A percentile compares a stretch with the other conserved stretches of the same genome.
Evolutionary conservation across 768 basidiomycete genomes (phyloP).

Genomic region (Phlebiopsis flavidoalba): DNA sequence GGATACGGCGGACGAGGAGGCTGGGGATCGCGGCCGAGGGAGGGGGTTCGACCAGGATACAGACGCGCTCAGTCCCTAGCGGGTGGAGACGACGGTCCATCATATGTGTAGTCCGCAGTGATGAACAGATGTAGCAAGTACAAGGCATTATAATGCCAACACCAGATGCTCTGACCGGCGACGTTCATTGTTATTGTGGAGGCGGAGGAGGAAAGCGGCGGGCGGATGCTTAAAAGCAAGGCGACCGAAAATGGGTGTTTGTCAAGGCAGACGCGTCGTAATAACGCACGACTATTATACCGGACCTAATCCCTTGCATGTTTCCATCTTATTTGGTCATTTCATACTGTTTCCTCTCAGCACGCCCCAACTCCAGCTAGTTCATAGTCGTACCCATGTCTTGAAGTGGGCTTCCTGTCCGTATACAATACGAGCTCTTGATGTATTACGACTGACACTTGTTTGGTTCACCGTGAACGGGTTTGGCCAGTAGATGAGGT

Average conservation of each 20-base stretch:
- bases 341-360: constrained; percentile 18
- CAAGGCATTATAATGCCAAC: constrained; percentile 4
- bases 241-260: constrained; percentile 72
- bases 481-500: constrained; percentile 61
- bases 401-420: constrained; percentile 17
- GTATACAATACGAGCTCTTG: constrained; percentile 41
- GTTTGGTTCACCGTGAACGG: constrained; percentile 38
- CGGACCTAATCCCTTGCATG: not conserved
- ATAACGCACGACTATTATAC: not conserved
- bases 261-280: constrained; percentile 32
- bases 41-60: constrained; percentile 30
- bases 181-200: not conserved
- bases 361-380: constrained; percentile 28
- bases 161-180: not conserved
- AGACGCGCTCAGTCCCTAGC: constrained; percentile 59
- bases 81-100: constrained; percentile 31
- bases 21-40: constrained; percentile 29
- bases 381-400: constrained; percentile 38
- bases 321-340: not conserved
- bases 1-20: constrained; percentile 46
- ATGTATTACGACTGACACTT: not conserved
- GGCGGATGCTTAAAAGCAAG: constrained; percentile 62
- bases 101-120: not conserved
- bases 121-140: constrained; percentile 10
- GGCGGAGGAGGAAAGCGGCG: constrained; percentile 11